Evolutionary conservation across 768 basidiomycete species (phyloP).

Genomic region (Goffeauzyma gilvescens): DNA sequence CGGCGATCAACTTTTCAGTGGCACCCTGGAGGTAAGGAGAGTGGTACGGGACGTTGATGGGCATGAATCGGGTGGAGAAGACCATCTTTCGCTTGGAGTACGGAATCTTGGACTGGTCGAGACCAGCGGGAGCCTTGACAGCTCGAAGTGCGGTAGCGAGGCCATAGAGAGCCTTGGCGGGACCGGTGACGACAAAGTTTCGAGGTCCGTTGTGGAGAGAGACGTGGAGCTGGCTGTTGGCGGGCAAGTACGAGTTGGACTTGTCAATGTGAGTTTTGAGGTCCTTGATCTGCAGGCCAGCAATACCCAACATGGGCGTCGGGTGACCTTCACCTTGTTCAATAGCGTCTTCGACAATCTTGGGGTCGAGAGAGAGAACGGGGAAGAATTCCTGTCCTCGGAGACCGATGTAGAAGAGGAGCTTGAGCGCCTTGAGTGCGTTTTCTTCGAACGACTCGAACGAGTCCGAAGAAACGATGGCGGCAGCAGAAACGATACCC

Average conservation of each 20-base stretch:
- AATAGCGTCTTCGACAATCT: constrained; percentile 65
- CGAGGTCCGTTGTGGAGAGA: constrained; percentile 86
- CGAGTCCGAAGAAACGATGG: constrained; percentile 58
- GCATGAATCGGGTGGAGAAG: constrained; percentile 79
- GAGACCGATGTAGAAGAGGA: constrained; percentile 83
- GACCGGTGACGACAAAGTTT: constrained; percentile 82
- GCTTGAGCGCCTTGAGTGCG: constrained; percentile 62
- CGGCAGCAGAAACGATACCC: constrained; percentile 85
- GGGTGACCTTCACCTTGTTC: constrained; percentile 87
- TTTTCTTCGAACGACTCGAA: constrained; percentile 58
- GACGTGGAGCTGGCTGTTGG: constrained; percentile 57
- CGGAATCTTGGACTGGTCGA: constrained; percentile 79
- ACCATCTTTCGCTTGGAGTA: constrained; percentile 89
- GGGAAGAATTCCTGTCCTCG: constrained; percentile 92
- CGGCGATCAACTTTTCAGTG: constrained; percentile 53
- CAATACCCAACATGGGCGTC: constrained; percentile 80
- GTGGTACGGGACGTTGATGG: constrained; percentile 93
- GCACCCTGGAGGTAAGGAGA: constrained; percentile 60
- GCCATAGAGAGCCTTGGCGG: constrained; percentile 76
- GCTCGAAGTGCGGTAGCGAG: constrained; percentile 80
- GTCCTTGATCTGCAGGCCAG: constrained; percentile 51
- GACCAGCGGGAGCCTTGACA: constrained; percentile 62
- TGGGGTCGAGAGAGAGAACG: constrained; percentile 67
- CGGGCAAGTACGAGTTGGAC: constrained; percentile 69
- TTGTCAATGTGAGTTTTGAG: constrained; percentile 63